Base-by-base conservation (phyloP, 306 rosid species). In the Lupinus albus region DNA sequence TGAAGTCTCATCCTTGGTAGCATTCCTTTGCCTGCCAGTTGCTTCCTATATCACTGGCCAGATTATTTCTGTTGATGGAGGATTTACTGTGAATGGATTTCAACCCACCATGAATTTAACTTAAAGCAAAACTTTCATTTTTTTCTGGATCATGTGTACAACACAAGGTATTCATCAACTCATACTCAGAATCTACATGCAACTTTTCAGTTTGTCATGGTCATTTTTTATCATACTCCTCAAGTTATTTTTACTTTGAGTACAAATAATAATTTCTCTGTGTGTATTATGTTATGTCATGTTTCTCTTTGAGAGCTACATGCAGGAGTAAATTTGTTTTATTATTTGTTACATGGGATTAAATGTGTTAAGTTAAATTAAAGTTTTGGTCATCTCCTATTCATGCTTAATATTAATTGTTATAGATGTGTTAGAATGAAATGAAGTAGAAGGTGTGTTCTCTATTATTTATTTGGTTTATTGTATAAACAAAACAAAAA, bases 1-100 rank as follows among this genome's bases (percentile, higher is more conserved):
- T 51, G 97, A 89, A 68, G 96, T 89, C 14, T 89, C 97, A 11
- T 82, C 96, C 11, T 61, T 91, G 90, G 97, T 87, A n/a, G 71
- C 85, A 35, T 89, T 82, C 76, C 96, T 91, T 61, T 91, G 92
- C 73, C 79, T 91, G 11, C 28, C 28, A 21, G 28, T 3, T 21
- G 28, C 28, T 21, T 21, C 28, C 28, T 25, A 25, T 4, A 25
- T 96, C 96, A 2, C 86, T 32, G 87, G 89, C 30, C 92, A 86
- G 75, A 63, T 80, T 41, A 68, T 86, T 44, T 69, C 80, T 14
- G 88, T 86, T 15, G 88, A 86, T 67, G 89, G 92, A 73, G 92
- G 89, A 44, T 44, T 75, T 53, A 81, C 85, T 33, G 87, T 65
- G 12, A 77, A 81, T 78, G 75, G 84, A 7, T 84, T 86, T 70